Evolutionary conservation across 768 basidiomycete genomes (phyloP).

Genomic region (Boletus rubroflammeus): DNA sequence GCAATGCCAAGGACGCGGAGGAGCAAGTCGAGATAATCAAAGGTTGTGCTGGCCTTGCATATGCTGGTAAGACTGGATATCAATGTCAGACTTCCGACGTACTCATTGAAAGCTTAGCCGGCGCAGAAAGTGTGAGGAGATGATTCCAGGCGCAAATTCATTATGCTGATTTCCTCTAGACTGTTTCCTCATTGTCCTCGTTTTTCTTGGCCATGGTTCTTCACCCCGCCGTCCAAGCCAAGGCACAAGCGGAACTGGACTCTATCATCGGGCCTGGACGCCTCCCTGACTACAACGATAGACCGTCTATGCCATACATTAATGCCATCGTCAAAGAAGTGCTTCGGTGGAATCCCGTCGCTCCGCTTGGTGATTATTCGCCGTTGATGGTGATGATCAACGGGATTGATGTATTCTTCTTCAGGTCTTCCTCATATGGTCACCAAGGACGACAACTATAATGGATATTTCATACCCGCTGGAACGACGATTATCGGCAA

Average conservation of each 20-base stretch:
- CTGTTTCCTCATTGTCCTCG: conserved; percentile 29
- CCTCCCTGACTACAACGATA: conserved; percentile 32
- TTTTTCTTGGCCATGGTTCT: conserved; percentile 32
- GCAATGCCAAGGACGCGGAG: conserved; percentile 1
- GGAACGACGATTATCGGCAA: conserved; percentile 55
- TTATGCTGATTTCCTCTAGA: conserved; percentile 14
- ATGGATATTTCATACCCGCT: conserved; percentile 33
- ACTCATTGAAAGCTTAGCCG: conserved; percentile 29
- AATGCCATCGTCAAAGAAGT: conserved; percentile 31
- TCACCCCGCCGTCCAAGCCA: conserved; percentile 27
- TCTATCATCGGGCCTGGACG: conserved; percentile 25
- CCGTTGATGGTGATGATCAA: conserved; percentile 9
- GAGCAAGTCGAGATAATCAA: conserved; percentile 35
- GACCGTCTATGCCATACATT: conserved; percentile 25
- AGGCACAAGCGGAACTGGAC: conserved; percentile 30
- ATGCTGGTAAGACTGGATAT: conserved; percentile 35
- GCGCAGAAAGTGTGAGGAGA: conserved; percentile 36
- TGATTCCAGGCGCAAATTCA: background rate
- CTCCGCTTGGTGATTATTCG: conserved; percentile 30
- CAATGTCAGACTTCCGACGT: background rate
- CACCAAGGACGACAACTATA: conserved; percentile 30
- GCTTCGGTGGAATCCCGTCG: conserved; percentile 33
- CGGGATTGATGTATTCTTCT: conserved; percentile 8
- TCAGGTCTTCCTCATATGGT: conserved; percentile 33
- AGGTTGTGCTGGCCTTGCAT: conserved; percentile 45